Evolutionary conservation across 176 grass and related monocot species (phyloP).

Genomic region (Oryza nivara): DNA sequence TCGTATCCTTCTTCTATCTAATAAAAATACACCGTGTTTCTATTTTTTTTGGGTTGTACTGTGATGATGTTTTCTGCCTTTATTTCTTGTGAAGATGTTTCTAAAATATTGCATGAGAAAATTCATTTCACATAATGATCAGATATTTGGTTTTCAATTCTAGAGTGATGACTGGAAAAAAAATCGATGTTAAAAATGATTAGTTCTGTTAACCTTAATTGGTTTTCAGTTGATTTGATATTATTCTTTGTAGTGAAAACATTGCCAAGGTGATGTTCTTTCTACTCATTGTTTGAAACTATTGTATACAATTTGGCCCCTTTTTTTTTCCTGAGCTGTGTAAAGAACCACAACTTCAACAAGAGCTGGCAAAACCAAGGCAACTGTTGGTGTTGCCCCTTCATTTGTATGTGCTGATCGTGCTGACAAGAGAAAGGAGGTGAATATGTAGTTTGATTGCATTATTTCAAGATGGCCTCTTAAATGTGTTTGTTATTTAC

Average conservation of each 20-base stretch:
- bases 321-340: conserved; percentile 60
- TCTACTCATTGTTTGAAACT: conserved; percentile 20
- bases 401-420: conserved; percentile 64
- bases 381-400: conserved; percentile 58
- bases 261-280: conserved; percentile 5
- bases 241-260: neutral
- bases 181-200: neutral
- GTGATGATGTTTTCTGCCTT: conserved; percentile 16
- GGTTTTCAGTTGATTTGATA: conserved; percentile 8
- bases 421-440: conserved; percentile 82
- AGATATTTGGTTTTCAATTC: conserved; percentile 2
- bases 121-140: neutral
- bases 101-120: neutral
- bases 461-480: conserved; percentile 14
- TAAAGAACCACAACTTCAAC: conserved; percentile 55
- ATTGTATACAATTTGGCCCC: neutral
- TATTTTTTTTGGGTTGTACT: neutral
- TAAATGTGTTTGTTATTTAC: neutral
- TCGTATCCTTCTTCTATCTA: conserved; percentile 74
- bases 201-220: neutral
- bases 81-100: neutral
- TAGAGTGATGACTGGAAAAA: conserved; percentile 20
- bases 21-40: neutral
- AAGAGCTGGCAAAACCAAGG: conserved; percentile 59
- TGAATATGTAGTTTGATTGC: conserved; percentile 29